Evolutionary conservation across 129 eudicot species (phyloP).

Genomic region (Lactuca saligna): DNA sequence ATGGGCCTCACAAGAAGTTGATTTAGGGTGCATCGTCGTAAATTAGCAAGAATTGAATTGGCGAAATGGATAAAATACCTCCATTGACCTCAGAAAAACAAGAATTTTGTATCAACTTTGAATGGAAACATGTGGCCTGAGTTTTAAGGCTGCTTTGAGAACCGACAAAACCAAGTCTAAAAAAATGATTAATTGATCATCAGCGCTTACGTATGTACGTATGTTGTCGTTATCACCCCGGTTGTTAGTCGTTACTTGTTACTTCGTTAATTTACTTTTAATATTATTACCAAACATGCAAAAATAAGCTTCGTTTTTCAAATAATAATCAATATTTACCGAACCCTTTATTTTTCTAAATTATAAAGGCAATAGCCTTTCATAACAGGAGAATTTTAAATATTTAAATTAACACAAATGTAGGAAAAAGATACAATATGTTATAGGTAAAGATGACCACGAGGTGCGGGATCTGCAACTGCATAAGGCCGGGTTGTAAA

Average conservation of each 20-base stretch:
- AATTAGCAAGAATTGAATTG: neutral
- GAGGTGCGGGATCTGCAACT: too few relatives aligned
- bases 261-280: neutral
- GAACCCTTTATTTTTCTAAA: too few relatives aligned
- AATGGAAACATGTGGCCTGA: conserved; percentile 24
- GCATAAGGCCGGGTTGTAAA: too few relatives aligned
- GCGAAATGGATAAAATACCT: neutral
- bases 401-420: neutral
- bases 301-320: neutral
- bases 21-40: neutral
- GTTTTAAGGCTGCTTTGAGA: conserved; percentile 9
- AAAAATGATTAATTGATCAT: conserved; percentile 12
- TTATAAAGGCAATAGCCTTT: too few relatives aligned
- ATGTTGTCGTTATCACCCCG: conserved; percentile 9
- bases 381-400: neutral
- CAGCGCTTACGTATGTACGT: conserved; percentile 31
- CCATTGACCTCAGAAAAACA: conserved; percentile 19
- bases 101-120: conserved; percentile 1
- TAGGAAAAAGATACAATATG: too few relatives aligned
- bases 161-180: conserved; percentile 26
- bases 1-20: neutral
- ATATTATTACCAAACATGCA: neutral
- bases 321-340: neutral
- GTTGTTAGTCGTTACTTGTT: neutral
- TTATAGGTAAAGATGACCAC: too few relatives aligned